Conservation (phyloP, 176 grass and related monocot genomes). For the Lolium multiflorum region DNA sequence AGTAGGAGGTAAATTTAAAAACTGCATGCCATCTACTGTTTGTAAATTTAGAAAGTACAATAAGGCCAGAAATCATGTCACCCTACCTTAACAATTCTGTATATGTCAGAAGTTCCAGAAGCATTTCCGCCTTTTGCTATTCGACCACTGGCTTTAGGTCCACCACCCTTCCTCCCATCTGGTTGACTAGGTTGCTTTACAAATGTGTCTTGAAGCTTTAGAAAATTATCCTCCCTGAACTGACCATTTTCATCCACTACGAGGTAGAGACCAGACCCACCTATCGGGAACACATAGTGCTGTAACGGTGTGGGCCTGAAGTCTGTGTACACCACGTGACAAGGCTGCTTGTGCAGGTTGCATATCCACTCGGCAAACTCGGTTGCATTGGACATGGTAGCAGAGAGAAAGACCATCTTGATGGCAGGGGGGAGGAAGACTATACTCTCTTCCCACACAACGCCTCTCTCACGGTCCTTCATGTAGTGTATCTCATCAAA, state of each 20-base stretch:
- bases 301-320: constrained; percentile 96
- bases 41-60: constrained; percentile 29
- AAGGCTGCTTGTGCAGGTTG: constrained; percentile 91
- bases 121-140: constrained; percentile 83
- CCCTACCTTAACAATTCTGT: constrained; percentile 85
- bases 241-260: constrained; percentile 95
- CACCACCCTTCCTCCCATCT: constrained; percentile 64
- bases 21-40: background rate
- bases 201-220: constrained; percentile 90
- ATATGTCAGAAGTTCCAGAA: constrained; percentile 81
- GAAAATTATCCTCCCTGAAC: constrained; percentile 96
- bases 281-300: constrained; percentile 94
- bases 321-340: constrained; percentile 97
- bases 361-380: constrained; percentile 99
- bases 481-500: constrained; percentile 99
- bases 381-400: constrained; percentile 96
- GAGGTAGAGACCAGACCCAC: constrained; percentile 89
- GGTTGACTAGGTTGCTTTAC: constrained; percentile 54
- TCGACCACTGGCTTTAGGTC: constrained; percentile 62
- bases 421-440: constrained; percentile 92
- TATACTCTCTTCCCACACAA: constrained; percentile 99
- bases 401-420: constrained; percentile 98
- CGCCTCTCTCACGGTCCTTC: constrained; percentile 95
- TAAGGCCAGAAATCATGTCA: constrained; percentile 31
- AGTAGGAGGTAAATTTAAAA: constrained; percentile 9